Evolutionary conservation across 2,329 filamentous ascomycete species (phyloP), one percentile per base, ranked within the genome.

Genomic region (Emmonsia crescens): DNA sequence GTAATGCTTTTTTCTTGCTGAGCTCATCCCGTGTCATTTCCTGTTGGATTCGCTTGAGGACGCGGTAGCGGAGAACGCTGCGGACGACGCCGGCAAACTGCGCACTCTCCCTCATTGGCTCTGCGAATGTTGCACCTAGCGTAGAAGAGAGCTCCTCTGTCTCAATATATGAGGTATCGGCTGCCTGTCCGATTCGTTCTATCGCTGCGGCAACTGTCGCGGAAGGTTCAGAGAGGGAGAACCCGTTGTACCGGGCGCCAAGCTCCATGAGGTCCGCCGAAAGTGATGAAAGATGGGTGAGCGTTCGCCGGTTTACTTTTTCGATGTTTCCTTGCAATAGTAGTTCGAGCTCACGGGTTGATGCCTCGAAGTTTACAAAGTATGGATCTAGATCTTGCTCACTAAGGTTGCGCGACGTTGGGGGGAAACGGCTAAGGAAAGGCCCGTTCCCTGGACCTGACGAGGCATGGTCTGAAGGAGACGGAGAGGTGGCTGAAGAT

Each of bases 11-110:
- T 78, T 97, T 97, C 80, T 93, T 96, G 61, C 87, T 83, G 12
- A 99, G 80, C 69, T 99, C 92, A 63, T 99, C 94, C 52, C 88
- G 87, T 1, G 94, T 97, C 86, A 97, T 93, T 72, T 99, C 94
- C 74, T 97, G 91, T 72, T 99, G 94, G 60, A 99, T 90, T 55
- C 94, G 84, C 78, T 99, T 99, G 64, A 96, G 78, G 2, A 97
- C 88, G 19, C 94, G 83, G 73, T 96, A 99, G 66, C 89, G 85
- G 60, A 99, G 79, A 40, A 99, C 93, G 66, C 81, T 89, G 49
- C 92, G 85, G 3, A 99, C 94, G 0, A 99, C 91, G 12, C 94
- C 90, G 0, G 94, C 94, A 73, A 99, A 99, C 71, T 99, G 94
- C 14, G 94, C 92, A 69, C 91, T 96, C 76, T 99, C 94, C 61